Evolutionary conservation across 2,329 filamentous ascomycete genomes (phyloP).

Genomic region (Pestalotiopsis sp.): DNA sequence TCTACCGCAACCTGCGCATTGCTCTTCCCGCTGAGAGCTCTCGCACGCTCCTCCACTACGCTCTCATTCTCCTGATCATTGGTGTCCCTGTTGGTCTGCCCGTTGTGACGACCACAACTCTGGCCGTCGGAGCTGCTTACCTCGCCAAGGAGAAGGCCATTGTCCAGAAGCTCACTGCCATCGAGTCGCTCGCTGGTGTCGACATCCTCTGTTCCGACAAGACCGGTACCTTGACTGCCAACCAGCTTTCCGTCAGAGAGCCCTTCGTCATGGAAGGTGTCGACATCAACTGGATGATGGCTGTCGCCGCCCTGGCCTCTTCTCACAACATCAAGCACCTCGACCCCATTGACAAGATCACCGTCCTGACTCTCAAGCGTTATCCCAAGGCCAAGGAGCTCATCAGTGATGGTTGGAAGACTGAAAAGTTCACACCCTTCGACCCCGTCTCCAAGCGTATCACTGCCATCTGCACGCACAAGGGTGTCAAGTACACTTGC

Average conservation of each 20-base stretch:
- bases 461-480: constrained; percentile 65
- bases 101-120: constrained; percentile 71
- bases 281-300: constrained; percentile 80
- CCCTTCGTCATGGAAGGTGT: constrained; percentile 72
- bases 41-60: constrained; percentile 62
- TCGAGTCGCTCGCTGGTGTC: constrained; percentile 71
- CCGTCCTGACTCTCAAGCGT: constrained; percentile 68
- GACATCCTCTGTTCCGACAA: constrained; percentile 76
- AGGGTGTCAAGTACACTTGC: constrained; percentile 68
- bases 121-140: constrained; percentile 72
- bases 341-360: constrained; percentile 75
- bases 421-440: constrained; percentile 75
- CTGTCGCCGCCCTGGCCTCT: constrained; percentile 68
- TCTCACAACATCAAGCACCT: constrained; percentile 76
- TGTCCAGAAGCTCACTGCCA: constrained; percentile 73
- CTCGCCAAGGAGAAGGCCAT: constrained; percentile 73
- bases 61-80: constrained; percentile 67
- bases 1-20: constrained; percentile 68
- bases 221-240: constrained; percentile 71
- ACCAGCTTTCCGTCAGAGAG: constrained; percentile 71
- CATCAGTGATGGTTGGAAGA: constrained; percentile 71
- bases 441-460: constrained; percentile 80
- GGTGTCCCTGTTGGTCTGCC: constrained; percentile 75
- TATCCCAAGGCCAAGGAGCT: constrained; percentile 75
- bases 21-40: constrained; percentile 56